Base-by-base conservation (phyloP, 1,284 basidiomycete genomes). In the Clitocybe nebularis region DNA sequence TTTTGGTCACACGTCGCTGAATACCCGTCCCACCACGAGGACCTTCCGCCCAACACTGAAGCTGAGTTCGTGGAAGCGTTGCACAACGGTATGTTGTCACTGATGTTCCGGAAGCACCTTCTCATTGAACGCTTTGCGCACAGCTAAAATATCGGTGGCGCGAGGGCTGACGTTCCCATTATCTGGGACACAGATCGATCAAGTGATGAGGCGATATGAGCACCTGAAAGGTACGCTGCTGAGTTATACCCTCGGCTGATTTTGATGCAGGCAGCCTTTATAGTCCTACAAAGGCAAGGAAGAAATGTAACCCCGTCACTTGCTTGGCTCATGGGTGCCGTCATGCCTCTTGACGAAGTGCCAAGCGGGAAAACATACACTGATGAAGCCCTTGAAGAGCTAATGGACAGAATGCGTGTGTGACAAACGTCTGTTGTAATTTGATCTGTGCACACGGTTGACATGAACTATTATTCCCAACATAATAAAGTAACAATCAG, bases 341-440 rank as follows among this genome's bases (percentile, higher is more conserved):
- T 67, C 6, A 66, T 69, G 65, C 67, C 67, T 25, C 59, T 69
- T 17, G 62, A 67, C 32, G n/a, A n/a, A n/a, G n/a, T n/a, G n/a
- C 57, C 60, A 13, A 48, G 62, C n/a, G 55, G 41, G 35, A 53
- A 51, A 46, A 47, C 52, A 10, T 50, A 57, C 24, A 52, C 51
- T 29, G 57, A 59, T 40, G 49, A 57, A 33, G 54, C 56, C 25
- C 50, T 66, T n/a, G 57, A 58, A 30, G 51, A 58, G 13, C 47
- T 64, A 43, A 59, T 63, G 53, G 53, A 51, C 34, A 54, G 47
- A 25, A 46, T 60, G 41, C 52, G 52, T 21, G 42, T 57, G 33
- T 56, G 45, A 48, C n/a, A n/a, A n/a, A n/a, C n/a, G n/a, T n/a
- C n/a, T n/a, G n/a, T n/a, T n/a, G n/a, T n/a, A n/a, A n/a, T n/a